Evolutionary conservation across 768 basidiomycete genomes (phyloP).

Genomic region (Galerina marginata): DNA sequence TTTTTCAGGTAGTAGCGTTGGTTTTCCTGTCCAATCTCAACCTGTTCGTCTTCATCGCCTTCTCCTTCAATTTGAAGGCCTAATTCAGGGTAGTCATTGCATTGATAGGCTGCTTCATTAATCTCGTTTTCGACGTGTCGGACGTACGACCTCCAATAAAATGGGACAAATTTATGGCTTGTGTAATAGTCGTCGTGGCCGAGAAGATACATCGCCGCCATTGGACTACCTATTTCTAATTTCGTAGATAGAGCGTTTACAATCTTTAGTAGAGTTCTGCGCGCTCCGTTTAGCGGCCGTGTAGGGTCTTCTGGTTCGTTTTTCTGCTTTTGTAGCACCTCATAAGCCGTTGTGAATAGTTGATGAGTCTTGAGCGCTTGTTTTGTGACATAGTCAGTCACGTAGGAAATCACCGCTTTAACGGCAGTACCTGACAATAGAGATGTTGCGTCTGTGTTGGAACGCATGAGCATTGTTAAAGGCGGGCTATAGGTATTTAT

Average conservation of each 20-base stretch:
- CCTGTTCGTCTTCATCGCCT: not conserved
- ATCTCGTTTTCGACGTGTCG: constrained; percentile 6
- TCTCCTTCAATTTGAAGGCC: not conserved
- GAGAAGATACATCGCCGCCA: not conserved
- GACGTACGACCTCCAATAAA: not conserved
- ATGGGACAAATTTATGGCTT: not conserved
- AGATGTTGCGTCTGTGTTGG: constrained; percentile 45
- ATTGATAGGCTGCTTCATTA: not conserved
- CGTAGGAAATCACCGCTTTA: not conserved
- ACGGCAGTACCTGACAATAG: constrained; percentile 34
- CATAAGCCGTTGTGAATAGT: not conserved
- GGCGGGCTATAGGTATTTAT: constrained; percentile 39
- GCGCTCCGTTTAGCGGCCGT: not conserved
- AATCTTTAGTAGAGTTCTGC: not conserved
- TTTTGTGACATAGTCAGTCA: not conserved
- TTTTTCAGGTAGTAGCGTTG: not conserved
- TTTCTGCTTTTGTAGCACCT: constrained; percentile 25
- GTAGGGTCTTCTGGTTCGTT: constrained; percentile 25
- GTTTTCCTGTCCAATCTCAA: not conserved
- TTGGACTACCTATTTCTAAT: not conserved
- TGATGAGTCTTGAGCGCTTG: not conserved
- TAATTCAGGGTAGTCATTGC: no score
- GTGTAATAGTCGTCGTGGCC: not conserved
- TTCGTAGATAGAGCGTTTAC: not conserved
- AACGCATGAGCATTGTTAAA: constrained; percentile 39